Base-by-base conservation (phyloP, 306 rosid genomes). In the Erythrophleum fordii region DNA sequence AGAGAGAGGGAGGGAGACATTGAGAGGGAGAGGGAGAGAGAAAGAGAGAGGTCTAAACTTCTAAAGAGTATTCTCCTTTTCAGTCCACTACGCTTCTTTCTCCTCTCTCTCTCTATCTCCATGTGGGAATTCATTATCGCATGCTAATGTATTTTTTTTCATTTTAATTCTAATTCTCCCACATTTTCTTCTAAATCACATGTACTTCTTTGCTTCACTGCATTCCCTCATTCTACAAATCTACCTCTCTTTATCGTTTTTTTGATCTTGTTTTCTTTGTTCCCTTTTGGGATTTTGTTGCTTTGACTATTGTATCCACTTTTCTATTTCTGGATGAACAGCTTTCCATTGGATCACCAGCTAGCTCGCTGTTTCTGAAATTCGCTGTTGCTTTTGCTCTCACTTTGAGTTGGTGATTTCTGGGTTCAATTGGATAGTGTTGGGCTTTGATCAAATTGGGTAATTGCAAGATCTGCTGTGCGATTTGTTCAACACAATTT, bases 51-150 rank as follows among this genome's bases (percentile, higher is more conserved):
- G 83, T 80, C 87, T 41, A 44, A 65, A 8, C 16, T 80, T 64
- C 72, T 4, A 46, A 51, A 74, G 76, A 55, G 80, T 81, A 52
- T 65, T 72, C 81, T 74, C 78, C 75, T 77, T 85, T 69, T 80
- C 84, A 84, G 87, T 87, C 83, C 89, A 87, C 91, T 81, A 11
- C 84, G 79, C 75, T 34, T 88, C 83, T 77, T 31, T 71, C 58
- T 37, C 18, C 20, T 72, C 46, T 72, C 55, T 66, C 22, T 65
- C 46, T 39, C 73, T 42, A 69, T 23, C 18, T 45, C 42, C 75
- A 70, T 70, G 56, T 45, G 39, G 7, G 75, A 25, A 14, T 69
- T 48, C 75, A 28, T 9, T 42, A 49, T 28, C 61, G 7, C 44
- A 42, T 75, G 5, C 58, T 62, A n/a, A 44, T 76, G 31, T 45